Conservation (phyloP, 1,139 yeast species). For the Saccharomyces pastorianus region DNA sequence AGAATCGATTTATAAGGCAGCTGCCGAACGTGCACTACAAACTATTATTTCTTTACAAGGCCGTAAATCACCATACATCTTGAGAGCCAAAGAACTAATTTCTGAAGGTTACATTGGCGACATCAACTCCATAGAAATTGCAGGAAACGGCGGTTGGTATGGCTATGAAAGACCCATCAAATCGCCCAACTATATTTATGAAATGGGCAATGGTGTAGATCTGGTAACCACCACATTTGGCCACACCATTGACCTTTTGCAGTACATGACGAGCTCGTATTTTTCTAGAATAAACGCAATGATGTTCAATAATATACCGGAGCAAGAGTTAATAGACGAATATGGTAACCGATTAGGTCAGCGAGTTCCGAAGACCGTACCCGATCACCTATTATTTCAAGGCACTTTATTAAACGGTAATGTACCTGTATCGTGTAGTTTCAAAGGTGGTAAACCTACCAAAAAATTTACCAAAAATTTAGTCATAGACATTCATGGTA, state of each 20-base stretch:
- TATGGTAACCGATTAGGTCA: constrained; percentile 15
- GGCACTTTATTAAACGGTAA: constrained; percentile 21
- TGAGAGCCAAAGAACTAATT: constrained; percentile 24
- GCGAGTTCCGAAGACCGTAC: constrained; percentile 18
- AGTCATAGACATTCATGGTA: constrained; percentile 27
- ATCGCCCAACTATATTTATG: constrained; percentile 22
- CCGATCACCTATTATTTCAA: constrained; percentile 26
- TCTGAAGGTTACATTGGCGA: constrained; percentile 24
- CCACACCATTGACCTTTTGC: constrained; percentile 25
- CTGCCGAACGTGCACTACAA: constrained; percentile 20
- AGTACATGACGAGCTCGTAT: constrained; percentile 25
- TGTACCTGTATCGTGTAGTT: constrained; percentile 25
- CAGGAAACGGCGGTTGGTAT: constrained; percentile 27
- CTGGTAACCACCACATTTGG: constrained; percentile 25
- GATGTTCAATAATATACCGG: constrained; percentile 24
- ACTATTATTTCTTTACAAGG: constrained; percentile 26
- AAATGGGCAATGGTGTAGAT: constrained; percentile 22
- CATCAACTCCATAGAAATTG: constrained; percentile 24
- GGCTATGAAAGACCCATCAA: constrained; percentile 25
- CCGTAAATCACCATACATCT: constrained; percentile 24
- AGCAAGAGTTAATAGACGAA: constrained; percentile 22
- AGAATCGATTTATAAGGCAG: constrained; percentile 18
- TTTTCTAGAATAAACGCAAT: constrained; percentile 21
- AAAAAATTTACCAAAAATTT: constrained; percentile 27
- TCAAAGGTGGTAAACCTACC: constrained; percentile 28